Conservation (phyloP, 108 stramenopile genomes). For the Heterococcus sp. region DNA sequence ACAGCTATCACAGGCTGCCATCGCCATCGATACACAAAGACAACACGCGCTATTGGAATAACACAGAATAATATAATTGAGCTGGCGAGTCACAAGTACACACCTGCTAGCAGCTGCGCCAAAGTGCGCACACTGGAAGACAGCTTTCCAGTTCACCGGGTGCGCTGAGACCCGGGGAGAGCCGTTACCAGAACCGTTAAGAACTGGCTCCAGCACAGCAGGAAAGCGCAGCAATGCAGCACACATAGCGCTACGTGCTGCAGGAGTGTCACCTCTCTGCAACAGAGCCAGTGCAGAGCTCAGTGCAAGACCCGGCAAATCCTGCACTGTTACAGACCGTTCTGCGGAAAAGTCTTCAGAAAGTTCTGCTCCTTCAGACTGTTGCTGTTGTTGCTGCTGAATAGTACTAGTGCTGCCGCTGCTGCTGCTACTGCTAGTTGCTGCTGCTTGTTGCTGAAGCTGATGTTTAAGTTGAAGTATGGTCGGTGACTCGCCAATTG, state of each 20-base stretch:
- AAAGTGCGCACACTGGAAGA: slow-evolving; percentile 33
- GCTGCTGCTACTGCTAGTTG: not conserved
- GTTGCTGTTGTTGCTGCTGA: not conserved
- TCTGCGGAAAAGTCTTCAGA: too few relatives aligned
- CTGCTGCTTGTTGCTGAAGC: not conserved
- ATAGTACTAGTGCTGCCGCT: not conserved
- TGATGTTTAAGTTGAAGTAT: not conserved
- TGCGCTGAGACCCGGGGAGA: not conserved
- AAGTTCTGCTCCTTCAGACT: too few relatives aligned
- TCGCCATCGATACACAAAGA: too few relatives aligned
- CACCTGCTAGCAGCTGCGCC: slow-evolving; percentile 3
- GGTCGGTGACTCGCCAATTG: not conserved
- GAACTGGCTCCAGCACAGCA: slow-evolving; percentile 35
- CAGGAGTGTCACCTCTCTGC: slow-evolving; percentile 3
- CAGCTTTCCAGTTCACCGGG: slow-evolving; percentile 34
- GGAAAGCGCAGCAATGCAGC: slow-evolving; percentile 41
- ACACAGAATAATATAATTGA: too few relatives aligned
- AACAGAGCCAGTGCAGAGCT: slow-evolving; percentile 23
- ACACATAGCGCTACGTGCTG: slow-evolving; percentile 18
- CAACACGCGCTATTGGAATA: too few relatives aligned
- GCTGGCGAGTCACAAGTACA: too few relatives aligned
- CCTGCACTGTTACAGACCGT: slow-evolving; percentile 16
- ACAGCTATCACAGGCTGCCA: too few relatives aligned
- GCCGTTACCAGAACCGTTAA: not conserved
- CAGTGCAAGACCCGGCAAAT: slow-evolving; percentile 35